Base-by-base conservation (phyloP, 331 rosid species). In the Quercus tomentella region DNA sequence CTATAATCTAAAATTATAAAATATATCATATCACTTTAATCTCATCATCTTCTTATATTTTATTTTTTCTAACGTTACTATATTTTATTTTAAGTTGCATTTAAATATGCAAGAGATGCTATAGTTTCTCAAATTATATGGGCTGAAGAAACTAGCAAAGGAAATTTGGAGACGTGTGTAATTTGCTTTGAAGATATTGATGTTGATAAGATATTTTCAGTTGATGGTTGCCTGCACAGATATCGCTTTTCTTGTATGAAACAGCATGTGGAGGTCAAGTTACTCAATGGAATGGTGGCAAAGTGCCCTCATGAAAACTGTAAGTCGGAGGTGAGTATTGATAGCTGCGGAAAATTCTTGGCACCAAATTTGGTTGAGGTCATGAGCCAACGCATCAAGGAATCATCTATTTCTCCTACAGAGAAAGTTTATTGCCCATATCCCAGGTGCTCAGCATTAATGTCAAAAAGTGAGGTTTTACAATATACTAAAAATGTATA, bases 231-330 rank as follows among this genome's bases (percentile, higher is more conserved):
- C 76, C 82, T 85, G 16, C 98, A 94, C 79, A 70, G 88, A 54
- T 92, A 89, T 61, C 92, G 97, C 84, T 82, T 86, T 74, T 82
- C 94, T 17, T 92, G 98, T 79, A 90, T 90, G 97, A 88, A 86
- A 68, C 93, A 85, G 74, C 93, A 92, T 79, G 91, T 90, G 67
- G 97, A 92, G 74, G 94, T 88, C 70, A 89, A 89, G 84, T 81
- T 92, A 76, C 94, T 86, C 63, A 75, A 81, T 35, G 94, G 91
- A 62, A 83, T 82, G 82, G 57, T 79, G 79, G 87, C 94, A 4
- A 86, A 77, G 69, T 89, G 97, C 74, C 98, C 96, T 58, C 91
- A 90, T n/a, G 92, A 84, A 51, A 82, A 81, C 25, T 94, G 97
- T 80, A 86, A 83, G 56, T 70, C 78, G 33, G 88, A 86, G 74